A percentile compares a stretch with the other conserved stretches of the same genome.
Conservation (phyloP, 306 rosid species). For the Vigna unguiculata region DNA sequence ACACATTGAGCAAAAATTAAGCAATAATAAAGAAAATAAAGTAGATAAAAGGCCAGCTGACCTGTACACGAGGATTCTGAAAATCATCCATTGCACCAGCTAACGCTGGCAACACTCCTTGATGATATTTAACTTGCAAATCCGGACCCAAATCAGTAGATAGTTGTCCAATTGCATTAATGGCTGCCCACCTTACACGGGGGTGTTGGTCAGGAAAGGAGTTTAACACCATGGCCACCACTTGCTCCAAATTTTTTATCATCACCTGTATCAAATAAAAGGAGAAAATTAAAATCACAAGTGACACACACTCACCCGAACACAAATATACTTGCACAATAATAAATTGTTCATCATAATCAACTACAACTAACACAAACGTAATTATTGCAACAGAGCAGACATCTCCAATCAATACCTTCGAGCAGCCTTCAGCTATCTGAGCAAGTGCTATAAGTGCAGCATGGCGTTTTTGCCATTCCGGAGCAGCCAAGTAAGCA, state of each 20-base stretch:
- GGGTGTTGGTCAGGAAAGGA: constrained; percentile 96
- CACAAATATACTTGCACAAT: neutral
- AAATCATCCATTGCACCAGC: constrained; percentile 97
- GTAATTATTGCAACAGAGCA: neutral
- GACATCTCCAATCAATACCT: constrained; percentile 57
- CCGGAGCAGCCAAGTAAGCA: constrained; percentile 79
- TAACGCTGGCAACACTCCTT: constrained; percentile 85
- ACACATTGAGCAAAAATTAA: neutral
- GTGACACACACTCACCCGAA: neutral
- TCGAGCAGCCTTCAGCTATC: constrained; percentile 92
- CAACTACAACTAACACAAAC: neutral
- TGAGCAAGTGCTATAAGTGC: constrained; percentile 92
- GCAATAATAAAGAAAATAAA: constrained; percentile 2
- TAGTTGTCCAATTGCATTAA: constrained; percentile 94
- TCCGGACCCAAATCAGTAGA: constrained; percentile 99
- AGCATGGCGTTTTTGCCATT: constrained; percentile 96
- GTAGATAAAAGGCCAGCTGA: constrained; percentile 35
- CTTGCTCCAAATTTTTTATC: constrained; percentile 93
- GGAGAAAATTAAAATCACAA: constrained; percentile 19
- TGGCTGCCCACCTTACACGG: constrained; percentile 99
- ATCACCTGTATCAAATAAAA: constrained; percentile 69
- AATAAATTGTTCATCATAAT: neutral
- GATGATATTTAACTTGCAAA: constrained; percentile 88
- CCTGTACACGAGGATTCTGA: constrained; percentile 98
- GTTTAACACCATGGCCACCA: constrained; percentile 94